Base-by-base conservation (phyloP, 2,329 filamentous ascomycete species). In the Xylaria sp. region DNA sequence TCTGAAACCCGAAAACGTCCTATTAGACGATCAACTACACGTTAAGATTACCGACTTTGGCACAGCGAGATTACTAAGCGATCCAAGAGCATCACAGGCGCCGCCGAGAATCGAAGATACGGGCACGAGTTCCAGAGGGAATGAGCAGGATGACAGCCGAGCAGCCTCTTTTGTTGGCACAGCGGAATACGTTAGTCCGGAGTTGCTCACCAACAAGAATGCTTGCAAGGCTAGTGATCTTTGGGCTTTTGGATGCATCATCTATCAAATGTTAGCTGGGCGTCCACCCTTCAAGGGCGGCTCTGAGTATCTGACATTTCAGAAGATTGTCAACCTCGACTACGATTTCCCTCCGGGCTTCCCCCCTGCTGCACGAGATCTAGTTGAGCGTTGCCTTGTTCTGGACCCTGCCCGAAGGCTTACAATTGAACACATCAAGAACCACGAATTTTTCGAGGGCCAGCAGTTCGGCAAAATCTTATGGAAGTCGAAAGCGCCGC, bases 11-110 rank as follows among this genome's bases (percentile, higher is more conserved):
- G 96, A 99, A 80, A 99, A 99, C 73, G 94, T 99, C 3, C 87
- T 99, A 7, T 85, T 99, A 46, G 96, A 99, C 80, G 92, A 94
- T 73, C 92, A 97, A 77, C 97, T 98, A 92, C 94, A 98, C 77
- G 91, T 98, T 82, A 99, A 99, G 80, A 98, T 99, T 73, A 99
- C 96, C 8, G 96, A 99, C 81, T 99, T 99, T 78, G 96, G 96
- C 51, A 99, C 96, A 0, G 96, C 96, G n/a, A 98, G 98, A 80
- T 89, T 99, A 71, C 84, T 99, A 55, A 90, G 91, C 60, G 85
- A 87, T 73, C 86, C 83, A 73, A 82, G 82, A 80, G 81, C 81
- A 76, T 81, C 81, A 15, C 81, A 85, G 78, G 77, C 85, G 65
- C 80, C 82, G 15, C 74, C 74, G 1, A 76, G 73, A 54, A 70